Conservation (phyloP, 768 basidiomycete genomes). For the Suillus fuscotomentosus region DNA sequence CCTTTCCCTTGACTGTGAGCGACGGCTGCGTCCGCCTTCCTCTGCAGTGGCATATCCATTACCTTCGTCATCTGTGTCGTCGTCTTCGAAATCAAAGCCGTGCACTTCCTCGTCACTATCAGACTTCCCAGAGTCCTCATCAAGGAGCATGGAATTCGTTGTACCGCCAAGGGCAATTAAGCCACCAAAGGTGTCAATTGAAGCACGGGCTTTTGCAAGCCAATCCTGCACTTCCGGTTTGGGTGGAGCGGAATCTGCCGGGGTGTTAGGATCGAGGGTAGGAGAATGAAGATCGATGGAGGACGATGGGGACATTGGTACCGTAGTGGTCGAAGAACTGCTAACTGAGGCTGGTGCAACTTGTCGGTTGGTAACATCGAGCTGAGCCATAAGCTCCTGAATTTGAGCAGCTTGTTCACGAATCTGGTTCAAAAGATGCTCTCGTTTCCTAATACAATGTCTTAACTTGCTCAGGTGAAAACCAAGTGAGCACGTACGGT, state of each 20-base stretch:
- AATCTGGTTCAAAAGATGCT: constrained; percentile 75
- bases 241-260: constrained; percentile 27
- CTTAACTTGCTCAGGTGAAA: not conserved
- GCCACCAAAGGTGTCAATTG: constrained; percentile 64
- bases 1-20: constrained; percentile 17
- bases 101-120: constrained; percentile 39
- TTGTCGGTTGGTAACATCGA: constrained; percentile 46
- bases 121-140: constrained; percentile 39
- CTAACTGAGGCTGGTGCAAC: constrained; percentile 13
- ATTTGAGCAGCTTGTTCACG: constrained; percentile 73
- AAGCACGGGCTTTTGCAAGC: constrained; percentile 73
- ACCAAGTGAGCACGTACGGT: constrained; percentile 51
- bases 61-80: constrained; percentile 38
- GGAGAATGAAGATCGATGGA: constrained; percentile 27
- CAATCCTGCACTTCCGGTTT: constrained; percentile 69
- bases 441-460: constrained; percentile 60
- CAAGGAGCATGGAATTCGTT: constrained; percentile 30
- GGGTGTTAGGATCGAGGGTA: constrained; percentile 21
- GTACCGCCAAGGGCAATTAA: constrained; percentile 64
- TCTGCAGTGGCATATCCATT: constrained; percentile 25
- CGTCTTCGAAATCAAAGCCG: constrained; percentile 41
- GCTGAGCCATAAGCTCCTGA: constrained; percentile 64
- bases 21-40: constrained; percentile 12
- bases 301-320: constrained; percentile 33
- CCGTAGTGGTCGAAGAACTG: constrained; percentile 31